phyloP scores from a whole-genome alignment of 129 eudicot genomes.

The Tagetes patula region DNA sequence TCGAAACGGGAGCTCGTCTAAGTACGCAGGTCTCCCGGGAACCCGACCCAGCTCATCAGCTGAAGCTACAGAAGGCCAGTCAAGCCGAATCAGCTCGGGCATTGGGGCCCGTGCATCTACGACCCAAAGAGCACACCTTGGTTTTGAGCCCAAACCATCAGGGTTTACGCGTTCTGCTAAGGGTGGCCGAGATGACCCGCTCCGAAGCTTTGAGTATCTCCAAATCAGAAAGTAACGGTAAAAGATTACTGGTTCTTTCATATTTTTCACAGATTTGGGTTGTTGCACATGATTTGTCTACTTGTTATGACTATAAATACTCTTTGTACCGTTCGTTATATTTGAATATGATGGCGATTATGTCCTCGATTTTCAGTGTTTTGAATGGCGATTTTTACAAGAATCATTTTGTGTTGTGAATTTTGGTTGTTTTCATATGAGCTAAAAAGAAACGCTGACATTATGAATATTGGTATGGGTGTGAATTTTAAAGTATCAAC shows the following conservation, averaged over 20 bases:
- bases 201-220: constrained; percentile 89
- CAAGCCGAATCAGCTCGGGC: constrained; percentile 50
- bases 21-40: constrained; percentile 49
- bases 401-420: not conserved
- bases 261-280: constrained; percentile 11
- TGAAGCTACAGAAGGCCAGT: constrained; percentile 56
- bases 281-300: constrained; percentile 16
- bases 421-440: not conserved
- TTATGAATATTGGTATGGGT: too few relatives aligned
- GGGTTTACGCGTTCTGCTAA: constrained; percentile 58
- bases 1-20: constrained; percentile 66
- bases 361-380: constrained; percentile 1
- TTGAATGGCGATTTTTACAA: not conserved
- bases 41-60: constrained; percentile 68
- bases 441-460: too few relatives aligned
- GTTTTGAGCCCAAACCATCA: constrained; percentile 53
- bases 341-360: constrained; percentile 24
- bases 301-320: constrained; percentile 13
- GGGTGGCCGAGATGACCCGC: constrained; percentile 66
- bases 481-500: too few relatives aligned
- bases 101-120: constrained; percentile 59
- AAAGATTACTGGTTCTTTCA: not conserved
- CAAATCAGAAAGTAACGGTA: constrained; percentile 68
- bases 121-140: constrained; percentile 57
- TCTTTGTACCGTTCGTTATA: constrained; percentile 20